phyloP scores from a whole-genome alignment of 768 basidiomycete species.

The Hydnomerulius pinastri region DNA sequence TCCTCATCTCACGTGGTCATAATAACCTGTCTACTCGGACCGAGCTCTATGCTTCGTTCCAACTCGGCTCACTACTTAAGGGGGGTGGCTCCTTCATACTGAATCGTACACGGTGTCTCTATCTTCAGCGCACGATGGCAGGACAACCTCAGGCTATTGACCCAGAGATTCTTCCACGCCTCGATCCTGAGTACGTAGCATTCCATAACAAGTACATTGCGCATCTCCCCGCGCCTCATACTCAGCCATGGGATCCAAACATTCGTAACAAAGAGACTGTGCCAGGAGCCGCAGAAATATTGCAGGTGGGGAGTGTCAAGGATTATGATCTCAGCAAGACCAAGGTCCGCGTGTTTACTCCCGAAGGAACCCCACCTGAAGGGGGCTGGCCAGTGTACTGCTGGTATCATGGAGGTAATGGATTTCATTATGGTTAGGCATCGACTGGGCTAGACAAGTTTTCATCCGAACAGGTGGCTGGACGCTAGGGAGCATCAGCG shows the following conservation, averaged over 20 bases:
- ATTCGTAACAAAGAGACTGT: constrained; percentile 55
- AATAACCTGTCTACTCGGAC: background rate
- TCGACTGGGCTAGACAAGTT: background rate
- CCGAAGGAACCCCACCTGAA: constrained; percentile 45
- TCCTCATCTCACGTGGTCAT: background rate
- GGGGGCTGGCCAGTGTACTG: constrained; percentile 73
- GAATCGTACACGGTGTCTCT: background rate
- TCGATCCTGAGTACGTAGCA: constrained; percentile 67
- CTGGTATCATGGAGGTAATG: constrained; percentile 72
- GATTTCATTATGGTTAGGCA: background rate
- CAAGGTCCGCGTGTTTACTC: constrained; percentile 65
- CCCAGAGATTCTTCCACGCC: constrained; percentile 53
- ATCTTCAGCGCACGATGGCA: constrained; percentile 15
- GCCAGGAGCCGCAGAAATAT: constrained; percentile 56
- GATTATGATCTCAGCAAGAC: constrained; percentile 56
- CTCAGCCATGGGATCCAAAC: constrained; percentile 60
- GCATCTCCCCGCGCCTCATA: constrained; percentile 51
- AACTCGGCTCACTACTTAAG: constrained; percentile 10
- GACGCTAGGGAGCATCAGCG: constrained; percentile 68
- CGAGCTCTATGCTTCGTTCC: background rate
- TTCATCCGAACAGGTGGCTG: constrained; percentile 57
- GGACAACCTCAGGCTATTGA: constrained; percentile 62
- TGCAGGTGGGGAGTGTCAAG: constrained; percentile 54
- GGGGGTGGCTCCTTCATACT: background rate
- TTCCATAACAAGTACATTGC: constrained; percentile 57